These are phyloP conservation scores for Rhododendron ovatum DNA, from an alignment of 148 eudicot species.

Conservation along the genomic window DNA sequence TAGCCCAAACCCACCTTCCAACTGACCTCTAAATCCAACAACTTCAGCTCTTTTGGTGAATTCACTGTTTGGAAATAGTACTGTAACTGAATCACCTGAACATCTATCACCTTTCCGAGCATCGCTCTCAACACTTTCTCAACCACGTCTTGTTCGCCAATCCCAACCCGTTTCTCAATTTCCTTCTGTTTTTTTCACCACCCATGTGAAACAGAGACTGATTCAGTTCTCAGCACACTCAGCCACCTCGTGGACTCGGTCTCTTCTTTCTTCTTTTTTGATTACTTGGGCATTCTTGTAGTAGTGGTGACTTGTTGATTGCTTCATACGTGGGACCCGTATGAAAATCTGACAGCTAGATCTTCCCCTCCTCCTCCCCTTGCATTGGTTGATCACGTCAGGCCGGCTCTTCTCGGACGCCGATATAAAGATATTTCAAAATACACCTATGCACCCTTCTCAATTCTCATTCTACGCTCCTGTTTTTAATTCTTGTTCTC, in stretches of 20 bases:
- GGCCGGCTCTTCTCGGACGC: constrained; percentile 27
- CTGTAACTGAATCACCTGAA: background rate
- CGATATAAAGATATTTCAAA: background rate
- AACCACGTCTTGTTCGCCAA: constrained; percentile 16
- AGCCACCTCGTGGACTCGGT: constrained; percentile 31
- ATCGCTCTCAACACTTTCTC: constrained; percentile 25
- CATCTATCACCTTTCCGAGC: constrained; percentile 15
- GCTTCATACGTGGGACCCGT: constrained; percentile 27
- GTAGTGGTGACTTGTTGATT: background rate
- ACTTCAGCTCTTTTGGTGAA: constrained; percentile 16
- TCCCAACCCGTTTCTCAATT: background rate
- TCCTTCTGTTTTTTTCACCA: background rate
- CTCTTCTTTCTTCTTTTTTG: constrained; percentile 32
- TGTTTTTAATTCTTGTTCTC: background rate
- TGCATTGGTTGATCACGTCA: constrained; percentile 44
- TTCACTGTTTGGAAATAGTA: background rate
- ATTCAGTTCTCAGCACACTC: constrained; percentile 21
- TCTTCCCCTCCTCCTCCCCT: constrained; percentile 28
- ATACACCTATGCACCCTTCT: background rate
- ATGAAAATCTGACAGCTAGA: constrained; percentile 54
- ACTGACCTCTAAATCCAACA: constrained; percentile 20
- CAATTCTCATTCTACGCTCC: background rate
- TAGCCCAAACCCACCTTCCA: constrained; percentile 20
- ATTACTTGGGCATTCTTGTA: constrained; percentile 12
- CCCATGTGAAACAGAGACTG: background rate